Conservation (phyloP, 805 yeast genomes). For the Metschnikowia lochheadii region DNA sequence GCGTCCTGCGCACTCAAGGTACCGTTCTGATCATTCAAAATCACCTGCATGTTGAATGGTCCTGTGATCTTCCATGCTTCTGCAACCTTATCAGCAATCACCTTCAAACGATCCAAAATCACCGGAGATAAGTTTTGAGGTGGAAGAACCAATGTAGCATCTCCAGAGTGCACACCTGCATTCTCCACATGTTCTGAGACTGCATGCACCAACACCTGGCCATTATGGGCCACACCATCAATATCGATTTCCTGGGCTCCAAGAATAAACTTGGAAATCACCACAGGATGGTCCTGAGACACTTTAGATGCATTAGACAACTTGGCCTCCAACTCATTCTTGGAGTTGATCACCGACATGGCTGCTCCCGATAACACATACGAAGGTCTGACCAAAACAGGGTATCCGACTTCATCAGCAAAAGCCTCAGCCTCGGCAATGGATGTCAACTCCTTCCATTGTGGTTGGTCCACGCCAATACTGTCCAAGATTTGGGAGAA, state of each 20-base stretch:
- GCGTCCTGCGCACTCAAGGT: conserved; percentile 52
- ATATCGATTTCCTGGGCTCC: conserved; percentile 97
- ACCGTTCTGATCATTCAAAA: conserved; percentile 43
- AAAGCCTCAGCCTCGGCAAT: conserved; percentile 79
- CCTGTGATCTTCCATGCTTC: conserved; percentile 94
- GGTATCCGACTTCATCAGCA: conserved; percentile 85
- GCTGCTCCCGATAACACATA: conserved; percentile 98
- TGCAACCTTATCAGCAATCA: conserved; percentile 90
- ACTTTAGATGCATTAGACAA: conserved; percentile 86
- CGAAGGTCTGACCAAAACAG: conserved; percentile 96
- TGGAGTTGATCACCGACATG: conserved; percentile 85
- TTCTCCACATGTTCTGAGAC: conserved; percentile 97
- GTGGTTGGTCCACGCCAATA: conserved; percentile 92
- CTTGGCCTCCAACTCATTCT: conserved; percentile 76
- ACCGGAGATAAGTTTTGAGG: conserved; percentile 73
- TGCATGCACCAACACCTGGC: conserved; percentile 88
- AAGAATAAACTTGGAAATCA: conserved; percentile 90
- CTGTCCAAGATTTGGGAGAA: conserved; percentile 92
- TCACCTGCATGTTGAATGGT: conserved; percentile 97
- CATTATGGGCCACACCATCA: conserved; percentile 92
- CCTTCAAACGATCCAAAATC: conserved; percentile 70
- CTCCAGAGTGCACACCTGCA: conserved; percentile 99
- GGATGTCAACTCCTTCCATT: conserved; percentile 93
- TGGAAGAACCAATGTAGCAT: conserved; percentile 92
- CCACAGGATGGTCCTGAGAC: conserved; percentile 95